These are phyloP conservation scores for Diutina neorugosa DNA, from an alignment of 1,139 yeast genomes.

Conservation along the genomic window DNA sequence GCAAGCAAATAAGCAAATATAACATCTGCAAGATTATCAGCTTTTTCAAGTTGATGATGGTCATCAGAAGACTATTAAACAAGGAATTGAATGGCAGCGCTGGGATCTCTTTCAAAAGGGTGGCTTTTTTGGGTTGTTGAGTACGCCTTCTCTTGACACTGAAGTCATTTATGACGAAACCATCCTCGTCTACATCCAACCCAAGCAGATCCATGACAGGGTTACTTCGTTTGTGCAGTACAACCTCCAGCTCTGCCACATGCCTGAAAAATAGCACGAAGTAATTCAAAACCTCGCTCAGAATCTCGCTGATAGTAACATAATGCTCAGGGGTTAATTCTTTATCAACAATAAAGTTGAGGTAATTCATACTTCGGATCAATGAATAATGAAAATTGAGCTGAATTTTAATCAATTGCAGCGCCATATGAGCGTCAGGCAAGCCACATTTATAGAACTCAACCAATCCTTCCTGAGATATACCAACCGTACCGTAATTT, in stretches of 20 bases:
- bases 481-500: slow-evolving; percentile 9
- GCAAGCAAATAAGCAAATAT: slow-evolving; percentile 28
- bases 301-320: slow-evolving; percentile 23
- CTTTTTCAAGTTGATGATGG: slow-evolving; percentile 34
- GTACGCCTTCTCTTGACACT: slow-evolving; percentile 25
- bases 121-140: slow-evolving; percentile 5
- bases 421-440: slow-evolving; percentile 30
- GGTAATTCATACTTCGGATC: slow-evolving; percentile 32
- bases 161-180: slow-evolving; percentile 36
- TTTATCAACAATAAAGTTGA: slow-evolving; percentile 34
- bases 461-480: slow-evolving; percentile 18
- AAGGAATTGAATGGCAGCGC: slow-evolving; percentile 30
- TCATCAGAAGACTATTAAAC: slow-evolving; percentile 33
- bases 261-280: slow-evolving; percentile 28
- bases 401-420: slow-evolving; percentile 31
- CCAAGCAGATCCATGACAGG: slow-evolving; percentile 5
- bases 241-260: slow-evolving; percentile 7
- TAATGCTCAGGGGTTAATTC: slow-evolving; percentile 29
- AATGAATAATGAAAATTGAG: slow-evolving; percentile 32
- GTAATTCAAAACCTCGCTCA: slow-evolving; percentile 28
- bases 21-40: slow-evolving; percentile 34
- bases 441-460: slow-evolving; percentile 22
- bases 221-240: background rate
- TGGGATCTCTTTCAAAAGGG: slow-evolving; percentile 14
- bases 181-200: slow-evolving; percentile 28